Evolutionary conservation across 352 stramenopile species (phyloP), one percentile per base, ranked within the genome.

Genomic region (Blastocystis sp.): DNA sequence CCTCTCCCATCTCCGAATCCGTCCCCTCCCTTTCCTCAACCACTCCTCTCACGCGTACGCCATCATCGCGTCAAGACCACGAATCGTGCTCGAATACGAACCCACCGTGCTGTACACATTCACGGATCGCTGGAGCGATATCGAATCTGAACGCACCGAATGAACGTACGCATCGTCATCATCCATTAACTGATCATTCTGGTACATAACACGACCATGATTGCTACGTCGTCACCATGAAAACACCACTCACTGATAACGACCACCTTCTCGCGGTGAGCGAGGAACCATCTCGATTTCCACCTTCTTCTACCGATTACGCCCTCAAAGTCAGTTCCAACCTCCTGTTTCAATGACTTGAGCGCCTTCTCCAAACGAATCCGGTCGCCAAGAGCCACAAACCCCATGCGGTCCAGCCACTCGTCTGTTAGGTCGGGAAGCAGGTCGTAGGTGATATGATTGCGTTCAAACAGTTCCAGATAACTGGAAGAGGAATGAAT

Each of bases 371-470:
- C 34, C 1, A 78, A n/a, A 36, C 67, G 67, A 42, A 78, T 78
- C 36, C 67, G 9, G 57, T 78, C 67, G 11, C 67, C 67, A 38
- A 78, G 36, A 11, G 67, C 67, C 56, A 57, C 56, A 29, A 78
- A 36, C n/a, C 48, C 67, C 24, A 78, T n/a, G 56, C 27, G 56
- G 38, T 78, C 67, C 24, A 78, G 56, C 0, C 14, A 61, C 57
- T 78, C 49, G 7, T 78, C 67, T 11, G 24, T 59, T 16, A 78
- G 14, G 42, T 78, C 67, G 0, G 42, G 42, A 36, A 78, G 38
- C 42, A 78, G 38, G 4, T 57, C 36, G n/a, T 18, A 57, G 16
- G 67, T 42, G 48, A 78, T 78, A n/a, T 56, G 21, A 21, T 78
- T 57, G 24, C 49, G 11, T 27, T 38, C 27, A 38, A 78, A 78